A percentile compares a stretch with the other conserved stretches of the same genome.
These are phyloP conservation scores for Akanthomyces dipterigenus DNA, from an alignment of 2,329 filamentous ascomycete species.

Conservation along the genomic window DNA sequence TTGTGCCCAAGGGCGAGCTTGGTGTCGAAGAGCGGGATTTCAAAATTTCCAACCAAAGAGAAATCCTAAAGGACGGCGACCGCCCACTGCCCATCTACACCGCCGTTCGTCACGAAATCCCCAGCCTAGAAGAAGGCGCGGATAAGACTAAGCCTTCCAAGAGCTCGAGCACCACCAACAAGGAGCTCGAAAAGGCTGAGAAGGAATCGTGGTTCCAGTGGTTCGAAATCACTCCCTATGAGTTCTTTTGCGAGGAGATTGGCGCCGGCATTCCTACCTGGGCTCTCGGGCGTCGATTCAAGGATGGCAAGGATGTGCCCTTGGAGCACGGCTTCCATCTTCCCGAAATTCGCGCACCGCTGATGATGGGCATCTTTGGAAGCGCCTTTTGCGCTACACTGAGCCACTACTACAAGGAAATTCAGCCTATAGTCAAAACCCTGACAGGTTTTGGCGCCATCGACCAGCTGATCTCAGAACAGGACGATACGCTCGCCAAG, in stretches of 20 bases:
- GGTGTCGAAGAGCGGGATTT: conserved; percentile 71
- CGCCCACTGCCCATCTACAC: conserved; percentile 93
- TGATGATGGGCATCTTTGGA: conserved; percentile 91
- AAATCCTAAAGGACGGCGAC: conserved; percentile 68
- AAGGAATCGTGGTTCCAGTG: conserved; percentile 91
- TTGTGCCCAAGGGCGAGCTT: conserved; percentile 74
- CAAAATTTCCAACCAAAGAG: conserved; percentile 82
- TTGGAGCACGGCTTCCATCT: conserved; percentile 61
- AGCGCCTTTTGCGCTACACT: conserved; percentile 94
- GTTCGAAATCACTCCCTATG: conserved; percentile 93
- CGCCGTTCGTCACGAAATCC: conserved; percentile 91
- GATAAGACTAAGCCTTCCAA: conserved; percentile 19
- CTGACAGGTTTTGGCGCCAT: conserved; percentile 69
- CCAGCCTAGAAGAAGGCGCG: conserved; percentile 42
- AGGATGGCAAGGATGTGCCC: conserved; percentile 49
- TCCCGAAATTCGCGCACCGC: conserved; percentile 76
- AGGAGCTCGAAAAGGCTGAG: conserved; percentile 45
- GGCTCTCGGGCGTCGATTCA: conserved; percentile 80
- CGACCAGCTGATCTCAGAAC: conserved; percentile 75
- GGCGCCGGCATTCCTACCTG: conserved; percentile 89
- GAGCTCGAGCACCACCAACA: conserved; percentile 34
- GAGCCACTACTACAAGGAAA: conserved; percentile 91
- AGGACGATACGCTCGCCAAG: conserved; percentile 78
- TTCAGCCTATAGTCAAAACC: conserved; percentile 72
- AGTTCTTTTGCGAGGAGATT: conserved; percentile 92